Evolutionary conservation across 2,329 filamentous ascomycete species (phyloP).

Genomic region (Fusarium sp.): DNA sequence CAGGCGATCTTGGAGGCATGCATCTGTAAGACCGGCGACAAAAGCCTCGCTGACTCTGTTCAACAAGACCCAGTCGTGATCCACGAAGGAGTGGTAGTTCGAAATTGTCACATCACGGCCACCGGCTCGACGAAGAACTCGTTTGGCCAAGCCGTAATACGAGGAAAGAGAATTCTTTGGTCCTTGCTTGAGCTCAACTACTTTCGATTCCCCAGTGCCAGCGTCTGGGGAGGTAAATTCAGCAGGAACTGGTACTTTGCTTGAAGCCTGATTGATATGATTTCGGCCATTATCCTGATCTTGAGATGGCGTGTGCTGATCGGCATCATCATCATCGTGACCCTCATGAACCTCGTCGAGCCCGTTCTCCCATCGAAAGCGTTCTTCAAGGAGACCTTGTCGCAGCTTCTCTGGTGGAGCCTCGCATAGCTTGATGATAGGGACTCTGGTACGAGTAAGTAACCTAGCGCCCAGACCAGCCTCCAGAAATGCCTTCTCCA

Average conservation of each 20-base stretch:
- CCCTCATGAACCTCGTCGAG: conserved; percentile 53
- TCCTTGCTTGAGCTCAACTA: conserved; percentile 56
- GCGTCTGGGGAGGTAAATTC: conserved; percentile 41
- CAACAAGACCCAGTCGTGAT: conserved; percentile 60
- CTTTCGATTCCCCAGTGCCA: conserved; percentile 28
- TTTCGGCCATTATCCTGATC: conserved; percentile 42
- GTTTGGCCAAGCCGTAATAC: conserved; percentile 63
- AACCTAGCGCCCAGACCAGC: conserved; percentile 80
- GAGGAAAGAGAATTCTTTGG: conserved; percentile 55
- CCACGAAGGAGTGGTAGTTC: conserved; percentile 56
- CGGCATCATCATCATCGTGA: conserved; percentile 53
- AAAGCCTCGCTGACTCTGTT: conserved; percentile 65
- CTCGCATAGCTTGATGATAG: conserved; percentile 89
- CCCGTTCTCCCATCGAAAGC: conserved; percentile 76
- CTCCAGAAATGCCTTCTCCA: conserved; percentile 80
- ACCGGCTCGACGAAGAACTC: conserved; percentile 60
- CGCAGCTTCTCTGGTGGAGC: conserved; percentile 71
- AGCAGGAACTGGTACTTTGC: neutral
- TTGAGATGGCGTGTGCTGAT: conserved; percentile 37
- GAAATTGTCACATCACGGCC: conserved; percentile 63
- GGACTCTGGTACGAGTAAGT: conserved; percentile 81
- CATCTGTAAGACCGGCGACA: conserved; percentile 63
- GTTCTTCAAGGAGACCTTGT: conserved; percentile 70
- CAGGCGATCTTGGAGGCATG: conserved; percentile 58
- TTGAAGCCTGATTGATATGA: conserved; percentile 10